Evolutionary conservation across 2,329 filamentous ascomycete species (phyloP), one percentile per base, ranked within the genome.

Genomic region (Alternaria gansuensis): DNA sequence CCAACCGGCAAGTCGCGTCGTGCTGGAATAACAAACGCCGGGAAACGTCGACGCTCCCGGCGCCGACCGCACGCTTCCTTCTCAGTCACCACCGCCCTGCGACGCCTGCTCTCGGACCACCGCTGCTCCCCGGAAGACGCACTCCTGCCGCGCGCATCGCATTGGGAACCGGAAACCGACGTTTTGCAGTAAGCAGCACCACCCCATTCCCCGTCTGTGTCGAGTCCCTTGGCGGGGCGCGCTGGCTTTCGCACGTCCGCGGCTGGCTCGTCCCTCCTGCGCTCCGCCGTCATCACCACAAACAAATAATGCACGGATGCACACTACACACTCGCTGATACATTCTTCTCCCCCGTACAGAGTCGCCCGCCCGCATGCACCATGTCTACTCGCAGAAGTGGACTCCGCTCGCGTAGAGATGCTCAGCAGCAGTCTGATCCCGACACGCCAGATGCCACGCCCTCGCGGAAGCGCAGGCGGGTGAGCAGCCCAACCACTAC

Each of bases 361-460:
- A 65, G 46, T 52, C 48, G 23, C 53, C 40, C 57, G 59, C 62
- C 54, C 58, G 52, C 55, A 69, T 65, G 64, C 63, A 68, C 60
- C 36, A 59, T 62, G 56, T 62, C 59, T 17, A 57, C 58, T 37
- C 59, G 62, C 26, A 51, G 62, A 39, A 56, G 55, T 64, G 57
- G 57, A 49, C 53, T 56, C 21, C 62, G 61, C 60, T 57, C 57
- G 65, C 64, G 58, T 58, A 69, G 60, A 52, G 74, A 76, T 49
- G 63, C 67, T 34, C 74, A 74, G 58, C 71, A 65, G 57, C 70
- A 72, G 60, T 76, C 74, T 50, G 75, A 77, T 58, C 72, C 70
- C 54, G 81, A 82, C 64, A 81, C 80, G 21, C 80, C 80, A 57
- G 81, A 82, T 62, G 75, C 79, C 63, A 83, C 81, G 24, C 81